Evolutionary conservation across 768 basidiomycete genomes (phyloP), one percentile per base, ranked within the genome.

Genomic region (Chalciporus piperatus): DNA sequence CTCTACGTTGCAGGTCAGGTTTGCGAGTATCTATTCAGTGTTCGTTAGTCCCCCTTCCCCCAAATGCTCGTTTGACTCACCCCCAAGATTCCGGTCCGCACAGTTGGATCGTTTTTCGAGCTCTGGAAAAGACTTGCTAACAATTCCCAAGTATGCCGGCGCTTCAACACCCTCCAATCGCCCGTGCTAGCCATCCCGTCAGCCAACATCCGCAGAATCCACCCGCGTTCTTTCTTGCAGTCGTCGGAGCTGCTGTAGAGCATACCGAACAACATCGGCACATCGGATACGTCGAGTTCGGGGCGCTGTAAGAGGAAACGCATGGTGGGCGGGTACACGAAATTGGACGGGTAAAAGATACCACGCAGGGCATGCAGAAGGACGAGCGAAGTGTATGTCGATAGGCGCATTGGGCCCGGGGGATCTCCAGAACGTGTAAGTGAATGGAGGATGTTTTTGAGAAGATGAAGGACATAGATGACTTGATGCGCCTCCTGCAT

Each of bases 241-340:
- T 86, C 85, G 35, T 89, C 87, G 4, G 75, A 71, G 20, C 76
- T 78, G 58, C 88, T 91, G 65, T 92, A 97, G 4, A 98, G 74
- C 83, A 96, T 86, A 12, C 76, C 76, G 61, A 91, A 98, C 6
- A 99, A 71, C 84, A 98, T 84, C 0, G 96, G 96, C 0, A 98
- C 90, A 62, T 98, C 95, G 1, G 71, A 73, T 1, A 73, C 71
- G 60, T 98, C 95, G 8, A 98, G 71, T 50, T 83, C 79, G 1
- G 92, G 87, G 2, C 96, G 83, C 68, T 97, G 94, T 0, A 98
- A 79, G 6, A 98, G 79, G 77, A 97, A 98, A 5, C 89, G 80
- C 2, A 90, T 84, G 1, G 87, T 89, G 14, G 87, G 72, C 0
- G 95, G 92, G 63, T 96, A 98, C 38, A 91, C 84, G 67, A 92